Evolutionary conservation across 257 asterid species (phyloP), one percentile per base, ranked within the genome.

Genomic region (Avicennia marina): DNA sequence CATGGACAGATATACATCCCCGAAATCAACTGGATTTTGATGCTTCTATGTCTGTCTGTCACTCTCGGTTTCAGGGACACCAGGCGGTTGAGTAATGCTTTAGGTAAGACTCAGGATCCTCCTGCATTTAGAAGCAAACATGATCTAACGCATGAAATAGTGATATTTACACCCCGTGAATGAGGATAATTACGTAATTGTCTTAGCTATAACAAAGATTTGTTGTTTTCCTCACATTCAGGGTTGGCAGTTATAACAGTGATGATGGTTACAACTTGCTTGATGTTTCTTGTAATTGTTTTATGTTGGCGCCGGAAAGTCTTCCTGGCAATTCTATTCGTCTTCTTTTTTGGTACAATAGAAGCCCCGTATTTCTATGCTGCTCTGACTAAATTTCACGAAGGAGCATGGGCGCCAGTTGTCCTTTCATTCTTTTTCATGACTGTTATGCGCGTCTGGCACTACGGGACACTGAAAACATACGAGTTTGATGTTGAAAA

Each of bases 321-420:
- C 17, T 1, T 78, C 38, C 65, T 80, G 1, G 91, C 94, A 0
- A 56, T 83, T 15, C 20, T 66, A 53, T 89, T 89, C 56, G 75
- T 89, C 34, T 24, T 79, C 0, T 74, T 83, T 61, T 89, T 89
- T 13, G 96, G 96, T 53, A 63, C 90, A 2, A 72, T 85, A 12
- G 96, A 89, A 64, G 83, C 94, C 15, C 62, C 85, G 12, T 89
- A 76, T 60, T 82, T 89, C 78, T 73, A 89, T 0, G 94, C 95
- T 11, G 74, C 96, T 26, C 71, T 89, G 11, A 69, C 83, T 74
- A 85, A 83, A 38, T 89, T 89, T 57, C 67, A 75, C 21, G 94
- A 89, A 74, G 96, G 96, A n/a, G 95, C 95, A 0, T 89, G 96
- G 96, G 94, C 83, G 16, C 95, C 96, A 0, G 58, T 89, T 7